Percentiles rank a stretch among this genome's conserved stretches.
These are phyloP conservation scores for Massariosphaeria phaeospora DNA, from an alignment of 495 filamentous ascomycete genomes.

Conservation along the genomic window DNA sequence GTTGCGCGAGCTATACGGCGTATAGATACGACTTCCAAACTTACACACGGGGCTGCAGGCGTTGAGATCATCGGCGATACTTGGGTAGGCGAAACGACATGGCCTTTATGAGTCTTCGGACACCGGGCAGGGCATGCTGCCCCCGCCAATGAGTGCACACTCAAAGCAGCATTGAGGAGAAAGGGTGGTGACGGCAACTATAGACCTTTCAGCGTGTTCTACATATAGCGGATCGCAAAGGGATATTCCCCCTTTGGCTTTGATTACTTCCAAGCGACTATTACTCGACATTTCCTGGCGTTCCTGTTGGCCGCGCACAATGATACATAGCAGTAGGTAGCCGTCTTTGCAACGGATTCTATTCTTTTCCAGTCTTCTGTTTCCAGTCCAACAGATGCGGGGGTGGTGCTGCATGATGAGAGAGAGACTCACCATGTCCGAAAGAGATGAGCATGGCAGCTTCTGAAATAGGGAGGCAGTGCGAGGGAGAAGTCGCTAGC, in stretches of 20 bases:
- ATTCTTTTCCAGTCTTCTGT: slow-evolving; percentile 2
- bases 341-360: slow-evolving; percentile 1
- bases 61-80: slow-evolving; percentile 4
- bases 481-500: no score
- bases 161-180: slow-evolving; percentile 4
- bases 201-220: slow-evolving; percentile 30
- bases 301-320: slow-evolving; percentile 9
- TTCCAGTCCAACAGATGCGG: background rate
- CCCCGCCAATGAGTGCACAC: slow-evolving; percentile 1
- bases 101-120: slow-evolving; percentile 8
- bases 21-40: slow-evolving; percentile 23
- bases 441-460: no score
- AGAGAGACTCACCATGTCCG: slow-evolving; percentile 1
- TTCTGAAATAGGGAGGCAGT: no score
- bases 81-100: slow-evolving; percentile 5
- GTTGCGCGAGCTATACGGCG: slow-evolving; percentile 27
- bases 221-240: slow-evolving; percentile 8
- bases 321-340: slow-evolving; percentile 34
- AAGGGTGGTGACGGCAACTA: slow-evolving; percentile 26
- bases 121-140: slow-evolving; percentile 10
- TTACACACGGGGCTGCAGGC: slow-evolving; percentile 18
- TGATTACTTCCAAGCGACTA: slow-evolving; percentile 6
- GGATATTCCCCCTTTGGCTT: slow-evolving; percentile 1
- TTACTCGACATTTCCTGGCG: slow-evolving; percentile 32
- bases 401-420: slow-evolving; percentile 2